Base-by-base conservation (phyloP, 2,329 filamentous ascomycete genomes). In the Diaporthe sp. region DNA sequence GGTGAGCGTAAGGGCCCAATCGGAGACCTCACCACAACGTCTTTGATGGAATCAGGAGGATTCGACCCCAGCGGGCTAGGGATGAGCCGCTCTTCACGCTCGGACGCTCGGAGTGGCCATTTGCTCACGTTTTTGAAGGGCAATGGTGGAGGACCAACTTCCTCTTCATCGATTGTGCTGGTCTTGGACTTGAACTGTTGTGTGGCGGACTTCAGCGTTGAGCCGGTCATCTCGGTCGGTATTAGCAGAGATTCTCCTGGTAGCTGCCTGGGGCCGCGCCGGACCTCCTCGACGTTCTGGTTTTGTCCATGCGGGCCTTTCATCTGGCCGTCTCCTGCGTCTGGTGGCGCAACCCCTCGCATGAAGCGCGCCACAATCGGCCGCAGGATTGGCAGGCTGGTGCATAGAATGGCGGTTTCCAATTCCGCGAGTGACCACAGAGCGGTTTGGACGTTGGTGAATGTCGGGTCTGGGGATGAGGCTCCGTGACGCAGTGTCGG, bases 371-470 rank as follows among this genome's bases (percentile, higher is more conserved):
- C 71, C 2, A 81, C 75, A 12, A 76, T 39, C 10, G 73, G 73
- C 19, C 73, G 55, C 15, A 75, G 67, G 5, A 70, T 55, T 79
- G 31, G 85, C 79, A 10, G 44, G 57, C 65, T 71, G 25, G 73
- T 60, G 19, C 73, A 75, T 6, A 75, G 7, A 3, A 75, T 75
- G 34, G 65, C 73, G 6, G 67, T 60, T 12, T 62, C 65, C 4
- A 75, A 13, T 34, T 75, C 73, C 3, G 62, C 73, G 37, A 75
- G 65, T 0, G 73, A 75, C 67, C 53, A 75, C 10, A 70, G 17
- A 25, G 67, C 65, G 10, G 73, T 62, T 5, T 70, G 34, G 12
- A 72, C 55, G 22, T 75, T 72, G 42, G 65, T 70, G 22, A 62
- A 75, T 1, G 67, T 72, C 25, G 44, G 57, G 15, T 75, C 73